Conservation (phyloP, 2,329 filamentous ascomycete species). For the Monosporascus ibericus region DNA sequence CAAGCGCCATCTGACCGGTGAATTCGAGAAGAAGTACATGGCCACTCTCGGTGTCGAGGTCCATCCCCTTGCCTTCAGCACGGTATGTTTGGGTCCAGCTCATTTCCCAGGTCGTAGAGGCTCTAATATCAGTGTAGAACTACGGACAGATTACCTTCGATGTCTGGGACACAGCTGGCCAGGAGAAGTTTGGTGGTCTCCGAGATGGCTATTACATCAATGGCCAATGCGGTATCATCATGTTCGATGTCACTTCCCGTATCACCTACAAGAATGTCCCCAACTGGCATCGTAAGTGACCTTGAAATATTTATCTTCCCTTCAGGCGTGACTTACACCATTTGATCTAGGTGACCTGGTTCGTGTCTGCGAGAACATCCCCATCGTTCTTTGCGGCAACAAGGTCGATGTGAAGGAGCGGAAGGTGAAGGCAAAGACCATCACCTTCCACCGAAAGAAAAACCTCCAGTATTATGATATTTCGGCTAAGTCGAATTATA, state of each 20-base stretch:
- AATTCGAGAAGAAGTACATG: slow-evolving; percentile 99
- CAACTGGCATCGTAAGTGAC: slow-evolving; percentile 96
- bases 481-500: slow-evolving; percentile 99
- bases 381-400: slow-evolving; percentile 97
- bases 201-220: slow-evolving; percentile 99
- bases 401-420: slow-evolving; percentile 99
- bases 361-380: slow-evolving; percentile 98
- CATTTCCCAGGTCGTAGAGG: slow-evolving; percentile 13
- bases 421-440: slow-evolving; percentile 99
- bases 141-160: slow-evolving; percentile 96
- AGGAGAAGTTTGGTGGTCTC: slow-evolving; percentile 99
- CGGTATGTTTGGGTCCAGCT: slow-evolving; percentile 59
- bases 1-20: slow-evolving; percentile 99
- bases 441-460: slow-evolving; percentile 99
- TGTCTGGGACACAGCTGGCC: slow-evolving; percentile 97
- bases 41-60: slow-evolving; percentile 99
- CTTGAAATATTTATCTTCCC: slow-evolving; percentile 1
- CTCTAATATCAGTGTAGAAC: slow-evolving; percentile 53
- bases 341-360: slow-evolving; percentile 74
- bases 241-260: slow-evolving; percentile 99
- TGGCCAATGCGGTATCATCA: slow-evolving; percentile 99
- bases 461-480: slow-evolving; percentile 99
- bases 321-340: slow-evolving; percentile 8
- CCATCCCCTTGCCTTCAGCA: slow-evolving; percentile 95
- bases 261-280: slow-evolving; percentile 99